Base-by-base conservation (phyloP, 1,139 yeast genomes). In the Zhuliangozyma blackwelliae region DNA sequence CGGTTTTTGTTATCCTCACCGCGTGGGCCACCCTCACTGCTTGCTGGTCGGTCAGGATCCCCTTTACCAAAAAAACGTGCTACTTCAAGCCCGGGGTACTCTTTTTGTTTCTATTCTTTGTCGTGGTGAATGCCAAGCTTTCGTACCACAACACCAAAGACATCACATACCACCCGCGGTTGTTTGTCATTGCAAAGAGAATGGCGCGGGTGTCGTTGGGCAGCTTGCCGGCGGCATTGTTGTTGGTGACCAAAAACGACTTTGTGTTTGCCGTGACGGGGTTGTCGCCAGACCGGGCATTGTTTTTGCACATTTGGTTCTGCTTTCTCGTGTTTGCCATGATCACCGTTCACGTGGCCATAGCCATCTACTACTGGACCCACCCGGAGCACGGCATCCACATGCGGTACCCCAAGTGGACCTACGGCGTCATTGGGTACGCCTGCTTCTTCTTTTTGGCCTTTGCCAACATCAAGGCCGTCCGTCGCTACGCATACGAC, bases 391-490 rank as follows among this genome's bases (percentile, higher is more conserved):
- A 71, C 75, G 43, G 71, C 19, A 71, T 73, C 30, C 25, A 25
- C 25, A 40, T 43, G 16, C 40, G 25, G 13, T 38, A 35, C 12
- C 79, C 78, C 2, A 77, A 78, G 2, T 74, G 68, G 44, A 69
- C 68, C 16, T 73, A 72, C 51, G 79, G 78, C 7, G 64, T 69
- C 55, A 72, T 72, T 38, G 67, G 77, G 0, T 69, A 63, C 44
- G 59, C 60, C 3, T 54, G 63, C 29, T 59, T 72, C 48, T 57
- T 57, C 21, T 39, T 69, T 28, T 51, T 72, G 39, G 61, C 62
- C 3, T 61, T 65, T 53, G 69, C 61, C 3, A 63, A 70, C 34
- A 33, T 66, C n/a, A 60, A 57, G 37, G 50, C 63, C 30, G 50
- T 73, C 10, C 51, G 79, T 39, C 58, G 54, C 37, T 56, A 57